A percentile compares a stretch with the other conserved stretches of the same genome.
phyloP scores from a whole-genome alignment of 495 filamentous ascomycete genomes.

The Aspergillus carlsbadensis region DNA sequence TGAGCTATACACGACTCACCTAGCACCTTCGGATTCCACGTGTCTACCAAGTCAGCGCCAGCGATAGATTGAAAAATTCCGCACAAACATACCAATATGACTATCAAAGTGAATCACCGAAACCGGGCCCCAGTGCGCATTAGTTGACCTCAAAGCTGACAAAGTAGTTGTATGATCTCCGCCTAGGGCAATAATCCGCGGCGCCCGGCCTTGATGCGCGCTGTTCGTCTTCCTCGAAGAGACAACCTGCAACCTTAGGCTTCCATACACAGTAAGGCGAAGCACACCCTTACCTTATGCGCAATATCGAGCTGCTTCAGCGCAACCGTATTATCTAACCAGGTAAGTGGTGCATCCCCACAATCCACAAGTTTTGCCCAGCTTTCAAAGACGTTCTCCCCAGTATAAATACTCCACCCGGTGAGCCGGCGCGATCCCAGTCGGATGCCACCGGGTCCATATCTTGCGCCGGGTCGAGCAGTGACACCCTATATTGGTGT shows the following conservation, averaged over 20 bases:
- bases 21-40: conserved; percentile 48
- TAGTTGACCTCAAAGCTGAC: conserved; percentile 44
- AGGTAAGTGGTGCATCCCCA: conserved; percentile 51
- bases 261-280: too few species aligned
- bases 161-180: conserved; percentile 55
- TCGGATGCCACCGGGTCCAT: conserved; percentile 49
- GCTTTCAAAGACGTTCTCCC: conserved; percentile 40
- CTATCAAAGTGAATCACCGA: conserved; percentile 56
- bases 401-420: conserved; percentile 45
- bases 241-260: conserved; percentile 11
- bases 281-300: conserved; percentile 32
- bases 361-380: conserved; percentile 54
- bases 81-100: conserved; percentile 33
- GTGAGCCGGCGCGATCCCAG: conserved; percentile 42
- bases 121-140: conserved; percentile 43
- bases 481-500: conserved; percentile 43
- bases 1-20: conserved; percentile 19
- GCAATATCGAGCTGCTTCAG: conserved; percentile 48
- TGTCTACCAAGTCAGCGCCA: conserved; percentile 28
- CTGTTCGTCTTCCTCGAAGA: conserved; percentile 26
- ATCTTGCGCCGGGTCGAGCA: conserved; percentile 49
- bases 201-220: conserved; percentile 17
- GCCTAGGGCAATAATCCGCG: conserved; percentile 50
- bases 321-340: conserved; percentile 52
- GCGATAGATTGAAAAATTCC: neutral